Base-by-base conservation (phyloP, 2,329 filamentous ascomycete species). In the Volutella citrinella region DNA sequence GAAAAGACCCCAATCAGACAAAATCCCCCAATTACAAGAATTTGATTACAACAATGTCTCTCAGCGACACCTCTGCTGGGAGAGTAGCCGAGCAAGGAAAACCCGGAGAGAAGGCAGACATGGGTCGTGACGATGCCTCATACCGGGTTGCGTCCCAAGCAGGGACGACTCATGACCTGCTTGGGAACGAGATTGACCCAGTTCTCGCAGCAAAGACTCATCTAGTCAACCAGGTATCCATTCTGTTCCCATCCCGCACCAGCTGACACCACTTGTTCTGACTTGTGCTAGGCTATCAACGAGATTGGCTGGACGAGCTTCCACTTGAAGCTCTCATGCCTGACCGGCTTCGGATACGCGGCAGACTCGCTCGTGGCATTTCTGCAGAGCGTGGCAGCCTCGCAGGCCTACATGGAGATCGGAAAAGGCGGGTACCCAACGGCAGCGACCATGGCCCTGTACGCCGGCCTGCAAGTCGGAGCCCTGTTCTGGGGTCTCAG, bases 401-500 rank as follows among this genome's bases (percentile, higher is more conserved):
- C 59, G 2, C 67, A 73, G 27, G 76, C 78, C 3, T 72, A 63
- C 20, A 66, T 68, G 30, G 78, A 82, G 48, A 35, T 48, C 19
- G 34, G 34, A 9, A 19, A 25, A 9, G 23, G 23, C 9, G 20
- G 34, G 7, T 36, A 42, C 13, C 45, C 45, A 4, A 64, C 68
- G 6, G 78, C 69, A 7, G 57, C 80, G 33, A 81, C 71, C 2
- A 71, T 82, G 27, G 72, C 79, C 6, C 69, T 80, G 78, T 49
- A 51, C 30, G 39, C 39, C 1, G 69, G 68, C 7, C 68, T 66
- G 59, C 61, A 66, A 33, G 43, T 65, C 2, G 72, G 76, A 3
- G 76, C 76, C 5, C 55, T 82, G 11, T 82, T 82, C 57, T 84
- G 80, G 79, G 79, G 80, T 2, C 54, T 82, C 12, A 70, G 67